phyloP scores from a whole-genome alignment of 805 yeast species.

The Monosporozyma solicola region DNA sequence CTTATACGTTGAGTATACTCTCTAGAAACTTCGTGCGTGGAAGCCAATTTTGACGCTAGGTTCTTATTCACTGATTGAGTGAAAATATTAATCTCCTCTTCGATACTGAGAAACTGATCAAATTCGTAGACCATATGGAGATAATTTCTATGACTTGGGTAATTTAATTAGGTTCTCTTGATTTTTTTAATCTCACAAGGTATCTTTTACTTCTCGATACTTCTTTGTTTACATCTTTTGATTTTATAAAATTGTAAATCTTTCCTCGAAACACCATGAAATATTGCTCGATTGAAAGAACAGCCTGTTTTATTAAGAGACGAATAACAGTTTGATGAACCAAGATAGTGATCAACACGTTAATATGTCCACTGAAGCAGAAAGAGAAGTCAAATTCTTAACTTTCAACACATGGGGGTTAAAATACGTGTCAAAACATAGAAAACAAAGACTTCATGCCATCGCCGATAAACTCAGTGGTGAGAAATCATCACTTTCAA shows the following conservation, averaged over 20 bases:
- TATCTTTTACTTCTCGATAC: background rate
- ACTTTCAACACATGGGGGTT: constrained; percentile 88
- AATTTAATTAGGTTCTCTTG: background rate
- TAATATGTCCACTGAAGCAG: background rate
- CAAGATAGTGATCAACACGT: background rate
- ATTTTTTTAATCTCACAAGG: background rate
- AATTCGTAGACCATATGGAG: constrained; percentile 2
- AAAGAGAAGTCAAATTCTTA: constrained; percentile 37
- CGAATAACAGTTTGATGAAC: background rate
- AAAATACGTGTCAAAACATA: constrained; percentile 65
- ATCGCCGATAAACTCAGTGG: constrained; percentile 59
- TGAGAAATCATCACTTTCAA: background rate
- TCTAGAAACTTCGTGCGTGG: background rate
- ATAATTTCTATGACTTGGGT: too few relatives aligned
- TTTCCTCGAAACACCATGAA: background rate
- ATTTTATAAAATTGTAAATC: background rate
- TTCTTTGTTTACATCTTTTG: background rate
- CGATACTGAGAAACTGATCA: constrained; percentile 2
- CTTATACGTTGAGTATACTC: background rate
- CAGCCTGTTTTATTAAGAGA: background rate
- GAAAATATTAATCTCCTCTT: constrained; percentile 8
- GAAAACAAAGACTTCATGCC: constrained; percentile 58
- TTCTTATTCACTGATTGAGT: constrained; percentile 5
- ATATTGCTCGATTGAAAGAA: background rate
- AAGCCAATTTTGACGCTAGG: constrained; percentile 15